Base-by-base conservation (phyloP, 441 rosid genomes). In the Codiaeum variegatum region DNA sequence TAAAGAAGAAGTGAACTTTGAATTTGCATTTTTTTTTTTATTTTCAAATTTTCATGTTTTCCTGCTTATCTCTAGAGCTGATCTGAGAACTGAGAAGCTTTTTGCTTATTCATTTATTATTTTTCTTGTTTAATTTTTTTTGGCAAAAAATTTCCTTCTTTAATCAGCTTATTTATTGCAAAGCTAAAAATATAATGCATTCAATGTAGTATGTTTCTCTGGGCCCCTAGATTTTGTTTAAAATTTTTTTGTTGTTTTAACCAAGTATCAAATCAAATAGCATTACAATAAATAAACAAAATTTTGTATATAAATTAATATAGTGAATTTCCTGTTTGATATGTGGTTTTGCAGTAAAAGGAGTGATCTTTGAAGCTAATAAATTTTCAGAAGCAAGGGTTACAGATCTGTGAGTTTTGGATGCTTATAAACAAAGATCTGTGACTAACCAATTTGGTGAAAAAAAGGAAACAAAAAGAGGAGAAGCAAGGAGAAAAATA, bases 401-500 rank as follows among this genome's bases (percentile, higher is more conserved):
- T 54, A 72, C 77, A 84, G 90, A 89, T 87, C 94, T 82, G 79
- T 49, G 63, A 60, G 65, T 67, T 76, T 69, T 70, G 84, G 85
- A 75, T 73, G 73, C 69, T 64, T 42, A 13, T 31, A 62, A 36
- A 36, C 76, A 73, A 75, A 76, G 81, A 84, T 86, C 84, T 76
- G 73, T 49, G 58, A 63, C 38, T 67, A 55, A 47, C 18, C 70
- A 71, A 60, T 77, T 40, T 74, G 49, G 38, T 38, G 80, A 75
- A 74, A 73, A 67, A 36, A 19, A 26, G 15, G 18, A 26, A 60
- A 19, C 36, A 55, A 29, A 66, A 69, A 71, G 44, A 66, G 54
- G 36, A 46, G 66, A 49, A 52, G 24, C 66, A 67, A 59, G 18
- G 34, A 6, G 26, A 67, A 40, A 40, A 73, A 64, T 34, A 34